phyloP scores from a whole-genome alignment of 2,329 filamentous ascomycete species.

The Neofusicoccum umdonicola region DNA sequence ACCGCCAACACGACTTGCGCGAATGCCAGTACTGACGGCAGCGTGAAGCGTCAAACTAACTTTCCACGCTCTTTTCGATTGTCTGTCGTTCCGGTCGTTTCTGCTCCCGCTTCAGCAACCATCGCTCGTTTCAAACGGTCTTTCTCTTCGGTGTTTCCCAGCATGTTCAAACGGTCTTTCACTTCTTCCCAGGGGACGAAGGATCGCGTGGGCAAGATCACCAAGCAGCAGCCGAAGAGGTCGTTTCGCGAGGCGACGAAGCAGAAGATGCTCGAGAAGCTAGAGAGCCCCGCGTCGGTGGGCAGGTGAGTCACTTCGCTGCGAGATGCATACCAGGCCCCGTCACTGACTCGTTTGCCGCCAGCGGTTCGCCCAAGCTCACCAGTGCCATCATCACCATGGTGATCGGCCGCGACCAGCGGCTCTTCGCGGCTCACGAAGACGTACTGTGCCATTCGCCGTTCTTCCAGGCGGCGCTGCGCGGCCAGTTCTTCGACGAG shows the following conservation, averaged over 20 bases:
- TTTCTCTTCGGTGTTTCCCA: slow-evolving; percentile 44
- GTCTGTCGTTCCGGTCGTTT: background rate
- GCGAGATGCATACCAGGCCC: no score
- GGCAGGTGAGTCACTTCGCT: slow-evolving; percentile 41
- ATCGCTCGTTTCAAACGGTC: slow-evolving; percentile 26
- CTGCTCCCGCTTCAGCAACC: background rate
- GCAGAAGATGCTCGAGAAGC: slow-evolving; percentile 82
- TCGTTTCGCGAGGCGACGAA: slow-evolving; percentile 74
- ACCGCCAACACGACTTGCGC: slow-evolving; percentile 6
- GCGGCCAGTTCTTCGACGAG: slow-evolving; percentile 68
- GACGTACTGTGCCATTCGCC: slow-evolving; percentile 83
- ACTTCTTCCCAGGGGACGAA: slow-evolving; percentile 54
- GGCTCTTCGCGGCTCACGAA: slow-evolving; percentile 93
- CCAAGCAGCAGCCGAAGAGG: slow-evolving; percentile 75
- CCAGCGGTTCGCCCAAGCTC: slow-evolving; percentile 47
- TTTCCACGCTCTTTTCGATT: slow-evolving; percentile 16
- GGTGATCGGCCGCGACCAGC: slow-evolving; percentile 77
- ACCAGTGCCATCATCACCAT: slow-evolving; percentile 80
- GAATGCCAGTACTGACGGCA: slow-evolving; percentile 2
- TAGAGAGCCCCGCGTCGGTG: slow-evolving; percentile 57
- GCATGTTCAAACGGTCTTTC: slow-evolving; percentile 93
- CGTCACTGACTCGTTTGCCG: background rate
- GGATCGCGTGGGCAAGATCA: slow-evolving; percentile 84
- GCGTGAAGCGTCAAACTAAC: slow-evolving; percentile 16
- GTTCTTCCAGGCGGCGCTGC: slow-evolving; percentile 73